Evolutionary conservation across 495 filamentous ascomycete genomes (phyloP), one percentile per base, ranked within the genome.

Genomic region (Penicillium coprophilum): DNA sequence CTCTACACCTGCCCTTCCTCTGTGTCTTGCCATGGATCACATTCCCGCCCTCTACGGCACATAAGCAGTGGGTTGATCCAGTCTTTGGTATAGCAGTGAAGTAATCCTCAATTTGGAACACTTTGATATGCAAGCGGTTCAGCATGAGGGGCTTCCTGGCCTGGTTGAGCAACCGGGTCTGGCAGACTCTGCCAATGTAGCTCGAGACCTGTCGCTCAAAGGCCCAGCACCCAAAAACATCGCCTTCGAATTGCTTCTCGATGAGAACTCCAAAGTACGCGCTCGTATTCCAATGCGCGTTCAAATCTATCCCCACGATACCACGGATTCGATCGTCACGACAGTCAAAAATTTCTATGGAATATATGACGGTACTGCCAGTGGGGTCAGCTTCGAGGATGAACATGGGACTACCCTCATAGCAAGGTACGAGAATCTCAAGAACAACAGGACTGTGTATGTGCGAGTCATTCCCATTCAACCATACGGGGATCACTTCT

Each of bases 311-410:
- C 89, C 89, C 20, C 91, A 96, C 74, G 94, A 98, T 76, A 88
- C 88, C 44, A 98, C 94, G 6, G 92, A 96, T 58, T 96, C 91
- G 23, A 97, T 98, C 71, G 87, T 96, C 52, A 89, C 90, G 4
- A 97, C 94, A 5, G 92, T 97, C 53, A 97, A 95, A 77, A 96
- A 96, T 76, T 96, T 97, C 77, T 96, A 94, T 69, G 94, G 92
- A 38, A 82, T 97, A 61, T 94, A 95, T 63, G 85, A 90, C 56
- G 81, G 83, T 57, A 81, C 84, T 60, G 80, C 85, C 59, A 83
- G 83, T 68, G 88, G 90, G 55, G 83, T 97, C 67, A 89, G 88
- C 73, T 97, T 98, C 60, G 91, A 97, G 69, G 92, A 97, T 74
- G 82, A 87, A 40, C 71, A 89, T 59, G 90, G 89, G 43, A 90